A percentile compares a stretch with the other conserved stretches of the same genome.
phyloP scores from a whole-genome alignment of 371 early-diverging fungal genomes.

The Mucor piriformis region DNA sequence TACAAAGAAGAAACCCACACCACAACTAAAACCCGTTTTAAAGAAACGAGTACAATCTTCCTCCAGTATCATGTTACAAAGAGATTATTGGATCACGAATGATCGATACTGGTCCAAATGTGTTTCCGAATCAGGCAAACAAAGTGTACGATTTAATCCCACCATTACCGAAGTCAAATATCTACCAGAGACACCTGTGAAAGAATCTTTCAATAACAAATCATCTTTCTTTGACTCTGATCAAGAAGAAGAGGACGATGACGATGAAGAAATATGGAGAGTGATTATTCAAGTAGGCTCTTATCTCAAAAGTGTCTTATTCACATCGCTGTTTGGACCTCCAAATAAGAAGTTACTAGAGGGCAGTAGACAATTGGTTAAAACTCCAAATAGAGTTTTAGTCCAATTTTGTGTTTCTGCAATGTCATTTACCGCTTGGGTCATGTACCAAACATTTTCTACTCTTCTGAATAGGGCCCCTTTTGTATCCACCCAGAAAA shows the following conservation, averaged over 20 bases:
- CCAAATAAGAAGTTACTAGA: neutral
- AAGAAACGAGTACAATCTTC: conserved; percentile 4
- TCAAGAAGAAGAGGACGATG: conserved; percentile 5
- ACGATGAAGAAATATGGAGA: conserved; percentile 15
- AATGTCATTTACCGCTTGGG: conserved; percentile 22
- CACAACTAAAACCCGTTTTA: conserved; percentile 10
- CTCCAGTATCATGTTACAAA: conserved; percentile 2
- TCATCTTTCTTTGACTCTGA: neutral
- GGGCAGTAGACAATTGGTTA: neutral
- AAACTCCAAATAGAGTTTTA: neutral
- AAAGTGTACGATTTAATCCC: conserved; percentile 26
- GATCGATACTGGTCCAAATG: conserved; percentile 24
- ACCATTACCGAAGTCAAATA: conserved; percentile 17
- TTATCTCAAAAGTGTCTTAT: conserved; percentile 9
- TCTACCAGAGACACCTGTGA: conserved; percentile 19
- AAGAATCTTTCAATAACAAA: conserved; percentile 8
- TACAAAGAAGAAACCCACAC: neutral
- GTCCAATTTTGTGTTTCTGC: conserved; percentile 7
- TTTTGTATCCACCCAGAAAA: neutral
- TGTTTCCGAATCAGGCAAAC: conserved; percentile 27
- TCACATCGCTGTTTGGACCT: conserved; percentile 1
- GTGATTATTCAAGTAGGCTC: conserved; percentile 7
- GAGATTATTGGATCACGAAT: conserved; percentile 12
- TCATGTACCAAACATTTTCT: conserved; percentile 11
- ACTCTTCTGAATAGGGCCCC: conserved; percentile 4